Evolutionary conservation across 2,329 filamentous ascomycete genomes (phyloP), one percentile per base, ranked within the genome.

Genomic region (Sphaerulina musiva): DNA sequence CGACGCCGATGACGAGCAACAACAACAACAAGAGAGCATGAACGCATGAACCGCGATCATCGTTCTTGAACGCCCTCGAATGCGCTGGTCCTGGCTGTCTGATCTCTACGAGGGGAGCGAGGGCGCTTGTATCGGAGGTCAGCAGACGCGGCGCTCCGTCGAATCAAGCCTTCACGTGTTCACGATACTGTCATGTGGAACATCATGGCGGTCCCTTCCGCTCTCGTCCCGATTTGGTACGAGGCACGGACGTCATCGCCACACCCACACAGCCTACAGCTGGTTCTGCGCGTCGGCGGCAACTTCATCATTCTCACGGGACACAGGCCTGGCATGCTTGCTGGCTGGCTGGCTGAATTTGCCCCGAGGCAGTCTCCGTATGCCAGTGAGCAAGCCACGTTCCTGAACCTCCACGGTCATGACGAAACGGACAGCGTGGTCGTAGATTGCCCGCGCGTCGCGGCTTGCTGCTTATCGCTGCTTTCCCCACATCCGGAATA

Each of bases 1-100:
- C 53, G 63, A 65, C 39, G 62, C 59, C 34, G 55, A 57, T 12
- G 51, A 52, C 12, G 42, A 40, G 20, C 17, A 46, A 23, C n/a
- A 32, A 41, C 44, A 20, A 20, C 17, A 46, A 23, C n/a, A 32
- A 41, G 44, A 41, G 48, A 42, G 39, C 46, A 45, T 48, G 32
- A 31, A 40, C 40, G 54, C 49, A 39, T 48, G 26, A 29, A 29
- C 26, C 26, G 26, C 26, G 26, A 29, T 29, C 40, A 34, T 41
- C 54, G 31, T 17, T 20, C 29, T 10, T 29, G 4, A 17, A 34
- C 4, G 17, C 5, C 9, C 48, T 38, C 14, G 48, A 41, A 6
- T 46, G 34, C 42, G 17, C 32, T 51, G 48, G 46, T 42, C 32
- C 48, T 42, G 42, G 31, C 48, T 29, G 23, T 51, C 41, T 38